phyloP scores from a whole-genome alignment of 176 grass and related monocot species.

The Stipa capillata region DNA sequence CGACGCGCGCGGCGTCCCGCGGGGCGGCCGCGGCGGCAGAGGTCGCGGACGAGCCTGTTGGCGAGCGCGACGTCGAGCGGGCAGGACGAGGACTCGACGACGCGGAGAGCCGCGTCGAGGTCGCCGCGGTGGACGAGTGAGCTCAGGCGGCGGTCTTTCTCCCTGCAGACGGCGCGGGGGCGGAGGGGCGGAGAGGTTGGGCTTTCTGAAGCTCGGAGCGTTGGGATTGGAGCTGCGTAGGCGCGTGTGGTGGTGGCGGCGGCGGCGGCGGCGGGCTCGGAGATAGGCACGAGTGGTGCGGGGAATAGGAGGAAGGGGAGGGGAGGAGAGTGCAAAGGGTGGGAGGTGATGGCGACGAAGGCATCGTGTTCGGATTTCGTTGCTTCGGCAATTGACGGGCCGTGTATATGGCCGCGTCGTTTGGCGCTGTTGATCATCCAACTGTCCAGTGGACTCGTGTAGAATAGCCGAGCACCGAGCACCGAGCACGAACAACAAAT shows the following conservation, averaged over 20 bases:
- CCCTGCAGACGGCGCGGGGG: slow-evolving; percentile 24
- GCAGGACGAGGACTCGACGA: slow-evolving; percentile 26
- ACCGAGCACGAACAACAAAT: too few species aligned
- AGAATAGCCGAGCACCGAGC: background rate
- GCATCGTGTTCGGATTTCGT: slow-evolving; percentile 41
- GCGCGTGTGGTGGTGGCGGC: background rate
- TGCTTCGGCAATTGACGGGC: slow-evolving; percentile 2
- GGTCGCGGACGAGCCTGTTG: slow-evolving; percentile 56
- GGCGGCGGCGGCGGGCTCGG: too few species aligned
- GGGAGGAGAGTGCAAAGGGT: slow-evolving; percentile 22
- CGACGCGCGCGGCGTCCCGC: slow-evolving; percentile 44
- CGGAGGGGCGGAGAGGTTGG: background rate
- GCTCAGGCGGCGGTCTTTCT: slow-evolving; percentile 43
- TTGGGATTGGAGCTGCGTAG: slow-evolving; percentile 18
- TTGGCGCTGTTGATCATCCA: background rate
- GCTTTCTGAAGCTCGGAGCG: background rate
- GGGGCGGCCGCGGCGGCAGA: slow-evolving; percentile 55
- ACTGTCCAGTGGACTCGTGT: background rate
- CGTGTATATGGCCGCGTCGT: slow-evolving; percentile 16
- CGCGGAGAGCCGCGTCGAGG: slow-evolving; percentile 48
- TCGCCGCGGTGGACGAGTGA: slow-evolving; percentile 44
- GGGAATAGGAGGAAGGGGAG: background rate
- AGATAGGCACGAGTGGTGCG: background rate
- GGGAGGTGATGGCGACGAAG: slow-evolving; percentile 14
- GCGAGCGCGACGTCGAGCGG: slow-evolving; percentile 40